A percentile compares a stretch with the other conserved stretches of the same genome.
These are phyloP conservation scores for Chalciporus chontae DNA, from an alignment of 768 basidiomycete species.

Conservation along the genomic window DNA sequence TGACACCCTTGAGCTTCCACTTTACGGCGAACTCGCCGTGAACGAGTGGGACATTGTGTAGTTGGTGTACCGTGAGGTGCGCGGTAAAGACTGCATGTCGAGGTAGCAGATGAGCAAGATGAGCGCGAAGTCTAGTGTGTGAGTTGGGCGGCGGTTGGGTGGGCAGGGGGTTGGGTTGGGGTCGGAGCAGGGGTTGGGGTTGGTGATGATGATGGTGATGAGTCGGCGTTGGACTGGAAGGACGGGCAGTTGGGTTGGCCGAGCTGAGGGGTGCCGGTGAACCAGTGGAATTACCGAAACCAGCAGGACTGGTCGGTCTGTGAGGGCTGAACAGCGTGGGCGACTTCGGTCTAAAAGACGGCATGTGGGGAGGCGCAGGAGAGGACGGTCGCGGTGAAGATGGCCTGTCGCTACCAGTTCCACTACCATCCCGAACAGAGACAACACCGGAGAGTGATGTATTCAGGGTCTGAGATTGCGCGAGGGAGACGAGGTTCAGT, in stretches of 20 bases:
- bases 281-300: background rate
- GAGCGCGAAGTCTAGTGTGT: constrained; percentile 45
- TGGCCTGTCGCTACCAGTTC: background rate
- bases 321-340: background rate
- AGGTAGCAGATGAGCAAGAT: constrained; percentile 58
- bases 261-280: background rate
- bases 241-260: constrained; percentile 1
- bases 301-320: constrained; percentile 3
- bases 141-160: background rate
- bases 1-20: constrained; percentile 69
- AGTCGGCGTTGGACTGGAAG: constrained; percentile 6
- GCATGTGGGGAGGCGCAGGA: background rate
- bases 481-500: constrained; percentile 1
- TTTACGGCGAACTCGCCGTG: constrained; percentile 64
- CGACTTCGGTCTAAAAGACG: background rate
- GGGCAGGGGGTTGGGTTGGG: background rate
- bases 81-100: constrained; percentile 66
- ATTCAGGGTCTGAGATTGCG: background rate
- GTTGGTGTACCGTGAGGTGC: constrained; percentile 58
- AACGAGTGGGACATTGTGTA: constrained; percentile 69
- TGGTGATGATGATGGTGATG: background rate
- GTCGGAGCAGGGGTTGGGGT: background rate
- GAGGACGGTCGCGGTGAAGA: background rate
- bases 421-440: background rate
- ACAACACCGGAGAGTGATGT: background rate